These are phyloP conservation scores for Tylopilus felleus DNA, from an alignment of 768 basidiomycete genomes.

Conservation along the genomic window DNA sequence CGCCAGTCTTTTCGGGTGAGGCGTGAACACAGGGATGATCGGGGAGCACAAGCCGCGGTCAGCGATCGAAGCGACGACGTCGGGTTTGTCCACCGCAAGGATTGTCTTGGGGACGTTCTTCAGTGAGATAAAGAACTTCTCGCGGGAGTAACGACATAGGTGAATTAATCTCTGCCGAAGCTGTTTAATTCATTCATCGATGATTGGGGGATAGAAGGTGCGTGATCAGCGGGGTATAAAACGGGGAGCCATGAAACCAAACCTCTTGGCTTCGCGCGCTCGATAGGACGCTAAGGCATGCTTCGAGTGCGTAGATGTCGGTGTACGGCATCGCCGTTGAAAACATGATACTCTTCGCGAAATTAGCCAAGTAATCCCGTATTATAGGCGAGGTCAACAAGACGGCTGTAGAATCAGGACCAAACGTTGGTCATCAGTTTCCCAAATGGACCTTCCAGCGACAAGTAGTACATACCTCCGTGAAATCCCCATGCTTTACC, in stretches of 20 bases:
- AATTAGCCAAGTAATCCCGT: constrained; percentile 21
- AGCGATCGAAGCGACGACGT: neutral
- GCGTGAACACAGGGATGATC: constrained; percentile 19
- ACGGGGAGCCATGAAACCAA: neutral
- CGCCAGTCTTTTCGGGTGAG: neutral
- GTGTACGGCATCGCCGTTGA: constrained; percentile 22
- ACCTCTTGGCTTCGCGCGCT: constrained; percentile 19
- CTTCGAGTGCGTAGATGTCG: constrained; percentile 34
- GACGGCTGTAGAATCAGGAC: constrained; percentile 8
- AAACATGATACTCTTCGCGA: constrained; percentile 18
- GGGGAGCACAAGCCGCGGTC: constrained; percentile 11
- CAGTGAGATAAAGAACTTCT: constrained; percentile 2
- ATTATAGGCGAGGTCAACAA: constrained; percentile 18
- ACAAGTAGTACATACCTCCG: constrained; percentile 9
- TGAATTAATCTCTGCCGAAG: constrained; percentile 11
- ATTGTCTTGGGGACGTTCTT: constrained; percentile 5
- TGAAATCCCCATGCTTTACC: constrained; percentile 39
- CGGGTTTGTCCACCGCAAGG: neutral
- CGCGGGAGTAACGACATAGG: constrained; percentile 12
- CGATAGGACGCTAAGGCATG: constrained; percentile 34
- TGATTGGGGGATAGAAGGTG: neutral
- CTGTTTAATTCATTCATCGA: constrained; percentile 5
- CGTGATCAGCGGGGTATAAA: neutral
- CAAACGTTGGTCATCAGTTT: neutral
- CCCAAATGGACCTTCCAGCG: no score